These are phyloP conservation scores for Tausonia pullulans DNA, from an alignment of 1,284 basidiomycete species.

Conservation along the genomic window DNA sequence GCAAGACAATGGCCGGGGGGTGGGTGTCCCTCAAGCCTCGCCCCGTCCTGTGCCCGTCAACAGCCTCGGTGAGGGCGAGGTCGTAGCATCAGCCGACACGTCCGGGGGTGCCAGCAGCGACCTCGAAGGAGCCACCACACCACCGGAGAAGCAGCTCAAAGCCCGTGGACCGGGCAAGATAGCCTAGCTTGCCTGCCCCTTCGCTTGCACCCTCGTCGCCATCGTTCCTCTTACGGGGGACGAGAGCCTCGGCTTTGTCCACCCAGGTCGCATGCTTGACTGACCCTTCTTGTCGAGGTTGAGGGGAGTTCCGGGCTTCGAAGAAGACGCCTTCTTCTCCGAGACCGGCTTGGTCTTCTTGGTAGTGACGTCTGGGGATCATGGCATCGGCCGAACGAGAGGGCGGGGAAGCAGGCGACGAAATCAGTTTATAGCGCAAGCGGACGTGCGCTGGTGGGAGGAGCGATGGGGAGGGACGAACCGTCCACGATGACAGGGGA, in stretches of 20 bases:
- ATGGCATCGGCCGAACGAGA: neutral
- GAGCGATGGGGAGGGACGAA: neutral
- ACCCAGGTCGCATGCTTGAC: conserved; percentile 21
- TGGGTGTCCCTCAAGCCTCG: neutral
- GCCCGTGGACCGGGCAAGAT: too few relatives aligned
- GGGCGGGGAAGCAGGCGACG: neutral
- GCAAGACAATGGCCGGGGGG: too few relatives aligned
- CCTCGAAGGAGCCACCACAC: neutral
- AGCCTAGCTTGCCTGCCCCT: neutral
- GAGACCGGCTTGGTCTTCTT: conserved; percentile 4
- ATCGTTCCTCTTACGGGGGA: neutral
- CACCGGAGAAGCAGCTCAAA: neutral
- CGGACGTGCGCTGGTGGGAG: neutral
- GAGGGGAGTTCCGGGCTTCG: conserved; percentile 33
- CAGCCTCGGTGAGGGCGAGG: neutral
- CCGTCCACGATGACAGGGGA: neutral
- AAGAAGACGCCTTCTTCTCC: conserved; percentile 6
- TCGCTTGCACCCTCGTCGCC: neutral
- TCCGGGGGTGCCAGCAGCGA: neutral
- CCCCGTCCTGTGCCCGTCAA: neutral
- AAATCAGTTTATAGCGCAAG: neutral
- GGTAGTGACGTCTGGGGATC: conserved; percentile 3
- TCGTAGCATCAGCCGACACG: neutral
- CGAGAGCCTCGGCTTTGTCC: neutral
- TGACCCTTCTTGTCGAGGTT: conserved; percentile 77